phyloP scores from a whole-genome alignment of 495 filamentous ascomycete species.

The Chaetomidium leptoderma region DNA sequence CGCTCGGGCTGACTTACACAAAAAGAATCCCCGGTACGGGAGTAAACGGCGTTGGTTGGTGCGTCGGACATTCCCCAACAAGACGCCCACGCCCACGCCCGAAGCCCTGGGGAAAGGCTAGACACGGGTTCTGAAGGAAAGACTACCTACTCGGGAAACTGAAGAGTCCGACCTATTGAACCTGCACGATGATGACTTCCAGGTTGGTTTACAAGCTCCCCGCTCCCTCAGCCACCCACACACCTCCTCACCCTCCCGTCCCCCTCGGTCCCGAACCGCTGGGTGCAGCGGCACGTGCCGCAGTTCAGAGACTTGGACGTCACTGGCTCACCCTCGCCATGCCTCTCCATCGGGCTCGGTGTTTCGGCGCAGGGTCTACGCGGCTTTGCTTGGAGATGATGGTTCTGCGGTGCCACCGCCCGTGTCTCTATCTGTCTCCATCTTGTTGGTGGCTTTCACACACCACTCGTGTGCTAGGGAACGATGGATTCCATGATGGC shows the following conservation, averaged over 20 bases:
- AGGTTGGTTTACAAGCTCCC: background rate
- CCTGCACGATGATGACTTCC: background rate
- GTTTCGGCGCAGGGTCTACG: background rate
- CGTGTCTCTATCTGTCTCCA: background rate
- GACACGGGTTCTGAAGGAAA: background rate
- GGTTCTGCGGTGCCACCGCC: slow-evolving; percentile 5
- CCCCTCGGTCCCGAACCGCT: slow-evolving; percentile 11
- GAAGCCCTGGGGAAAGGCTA: background rate
- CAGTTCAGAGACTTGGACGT: background rate
- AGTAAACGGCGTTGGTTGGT: slow-evolving; percentile 9
- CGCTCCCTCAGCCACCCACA: background rate
- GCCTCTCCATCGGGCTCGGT: background rate
- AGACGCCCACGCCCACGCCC: slow-evolving; percentile 11
- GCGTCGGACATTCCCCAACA: slow-evolving; percentile 32
- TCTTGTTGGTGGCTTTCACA: background rate
- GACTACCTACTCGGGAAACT: background rate
- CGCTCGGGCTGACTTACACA: background rate
- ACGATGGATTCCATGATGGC: background rate
- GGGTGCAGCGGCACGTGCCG: background rate
- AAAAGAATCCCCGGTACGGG: background rate
- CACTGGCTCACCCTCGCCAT: background rate
- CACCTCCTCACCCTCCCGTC: background rate
- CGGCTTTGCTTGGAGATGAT: background rate
- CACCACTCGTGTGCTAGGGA: too few relatives aligned
- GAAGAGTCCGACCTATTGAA: background rate